phyloP scores from a whole-genome alignment of 2,329 filamentous ascomycete species.

The Epichloe elymi region DNA sequence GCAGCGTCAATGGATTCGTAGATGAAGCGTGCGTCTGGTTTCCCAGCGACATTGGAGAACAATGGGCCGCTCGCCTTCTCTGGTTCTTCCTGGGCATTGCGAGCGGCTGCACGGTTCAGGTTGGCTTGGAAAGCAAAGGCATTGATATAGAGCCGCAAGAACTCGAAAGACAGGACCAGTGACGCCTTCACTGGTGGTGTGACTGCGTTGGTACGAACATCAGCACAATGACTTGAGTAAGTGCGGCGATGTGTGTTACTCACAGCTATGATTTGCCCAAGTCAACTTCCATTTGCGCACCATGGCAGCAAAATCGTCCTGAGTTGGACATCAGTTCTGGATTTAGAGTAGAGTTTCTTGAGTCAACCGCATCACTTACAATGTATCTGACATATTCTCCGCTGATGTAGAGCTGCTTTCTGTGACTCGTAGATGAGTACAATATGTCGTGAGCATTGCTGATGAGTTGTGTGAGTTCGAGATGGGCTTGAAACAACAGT shows the following conservation, averaged over 20 bases:
- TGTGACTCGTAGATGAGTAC: conserved; percentile 57
- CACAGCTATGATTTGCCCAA: conserved; percentile 54
- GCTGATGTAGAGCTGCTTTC: conserved; percentile 55
- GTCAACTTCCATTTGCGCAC: conserved; percentile 59
- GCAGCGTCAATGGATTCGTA: conserved; percentile 53
- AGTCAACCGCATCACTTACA: conserved; percentile 11
- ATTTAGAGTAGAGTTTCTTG: not conserved
- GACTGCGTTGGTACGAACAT: conserved; percentile 20
- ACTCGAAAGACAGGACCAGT: conserved; percentile 58
- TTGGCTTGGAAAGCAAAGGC: conserved; percentile 66
- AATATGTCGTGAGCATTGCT: conserved; percentile 62
- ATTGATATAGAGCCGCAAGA: conserved; percentile 59
- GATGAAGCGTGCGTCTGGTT: conserved; percentile 52
- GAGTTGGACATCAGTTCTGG: not conserved
- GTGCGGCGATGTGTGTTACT: conserved; percentile 10
- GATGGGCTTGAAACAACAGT: conserved; percentile 55
- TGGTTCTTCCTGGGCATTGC: conserved; percentile 20
- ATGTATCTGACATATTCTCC: conserved; percentile 65
- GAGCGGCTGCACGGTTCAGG: conserved; percentile 32
- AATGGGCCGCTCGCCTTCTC: conserved; percentile 24
- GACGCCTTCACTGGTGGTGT: conserved; percentile 54
- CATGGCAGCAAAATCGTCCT: conserved; percentile 55
- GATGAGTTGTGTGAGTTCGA: conserved; percentile 60
- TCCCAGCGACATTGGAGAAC: conserved; percentile 42
- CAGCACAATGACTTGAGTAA: not conserved